Base-by-base conservation (phyloP, 1,284 basidiomycete species). In the Inonotus obliquus region DNA sequence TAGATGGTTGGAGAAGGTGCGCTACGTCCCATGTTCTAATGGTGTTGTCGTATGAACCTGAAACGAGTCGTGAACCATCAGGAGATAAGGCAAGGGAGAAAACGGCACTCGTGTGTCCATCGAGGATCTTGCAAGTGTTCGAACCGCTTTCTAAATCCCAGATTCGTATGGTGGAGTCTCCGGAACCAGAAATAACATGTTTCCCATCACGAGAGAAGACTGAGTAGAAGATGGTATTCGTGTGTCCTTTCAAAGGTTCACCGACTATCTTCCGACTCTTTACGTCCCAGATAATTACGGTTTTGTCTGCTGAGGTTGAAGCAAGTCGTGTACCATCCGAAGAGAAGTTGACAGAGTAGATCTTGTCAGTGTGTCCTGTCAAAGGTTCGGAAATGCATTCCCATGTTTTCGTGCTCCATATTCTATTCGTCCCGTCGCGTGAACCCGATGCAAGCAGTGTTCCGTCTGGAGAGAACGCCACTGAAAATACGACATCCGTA, bases 151-250 rank as follows among this genome's bases (percentile, higher is more conserved):
- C 17, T 23, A 54, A 49, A 38, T 65, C 49, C 64, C 65, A 66
- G 14, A 66, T 45, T 52, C 65, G 57, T 17, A 65, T 48, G 4
- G 61, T 66, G 5, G 41, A 25, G 44, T 65, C 65, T 5, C 17
- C 39, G 11, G 57, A 59, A 10, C 39, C 61, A 51, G 63, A 65
- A 19, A 51, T 60, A 10, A 66, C 58, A 17, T 21, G 25, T 38
- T 4, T 11, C 3, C 47, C 47, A 25, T 53, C 27, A 39, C 7
- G 11, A 4, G 57, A 59, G 32, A 59, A 59, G 13, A 45, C 14
- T 9, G 51, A 5, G 25, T 10, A 9, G 6, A 4, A 17, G 1
- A 55, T 52, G n/a, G 41, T n/a, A 13, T 13, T 13, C 23, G 57
- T 51, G 21, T 59, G 45, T 35, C 45, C 37, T n/a, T 37, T 25